These are phyloP conservation scores for Hypoxylon trugodes DNA, from an alignment of 495 filamentous ascomycete genomes.

Conservation along the genomic window DNA sequence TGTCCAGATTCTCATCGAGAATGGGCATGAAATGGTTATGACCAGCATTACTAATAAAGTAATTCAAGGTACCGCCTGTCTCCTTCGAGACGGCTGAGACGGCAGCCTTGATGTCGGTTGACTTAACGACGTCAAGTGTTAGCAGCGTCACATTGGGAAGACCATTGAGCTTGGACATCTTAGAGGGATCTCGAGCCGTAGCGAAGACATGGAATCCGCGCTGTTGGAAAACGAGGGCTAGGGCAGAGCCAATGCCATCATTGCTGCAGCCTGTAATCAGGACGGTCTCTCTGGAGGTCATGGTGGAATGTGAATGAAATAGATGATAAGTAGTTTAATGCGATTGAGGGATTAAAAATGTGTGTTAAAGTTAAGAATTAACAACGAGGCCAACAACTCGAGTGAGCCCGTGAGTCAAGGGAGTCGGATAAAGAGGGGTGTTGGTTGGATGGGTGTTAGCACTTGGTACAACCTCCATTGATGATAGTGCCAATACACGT, in stretches of 20 bases:
- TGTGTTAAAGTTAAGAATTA: too few species aligned
- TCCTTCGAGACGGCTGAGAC: slow-evolving; percentile 20
- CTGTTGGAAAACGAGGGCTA: slow-evolving; percentile 4
- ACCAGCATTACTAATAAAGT: slow-evolving; percentile 55
- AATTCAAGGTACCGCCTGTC: slow-evolving; percentile 49
- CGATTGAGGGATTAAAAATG: too few species aligned
- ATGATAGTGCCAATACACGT: too few species aligned
- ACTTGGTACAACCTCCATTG: too few species aligned
- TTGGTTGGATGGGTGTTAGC: too few species aligned
- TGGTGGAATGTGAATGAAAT: too few species aligned
- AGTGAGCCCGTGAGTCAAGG: too few species aligned
- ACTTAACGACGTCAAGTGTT: slow-evolving; percentile 32
- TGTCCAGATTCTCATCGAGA: slow-evolving; percentile 28
- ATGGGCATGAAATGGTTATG: slow-evolving; percentile 47
- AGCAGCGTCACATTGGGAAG: slow-evolving; percentile 41
- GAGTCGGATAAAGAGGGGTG: too few species aligned
- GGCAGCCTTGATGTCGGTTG: slow-evolving; percentile 18
- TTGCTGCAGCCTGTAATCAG: slow-evolving; percentile 1
- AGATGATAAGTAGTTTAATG: too few species aligned
- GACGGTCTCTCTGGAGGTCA: background rate
- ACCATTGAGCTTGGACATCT: slow-evolving; percentile 34
- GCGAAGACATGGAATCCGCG: slow-evolving; percentile 52
- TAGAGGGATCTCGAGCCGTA: slow-evolving; percentile 48
- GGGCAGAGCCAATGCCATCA: background rate
- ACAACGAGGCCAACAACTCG: too few species aligned